Base-by-base conservation (phyloP, 768 basidiomycete species). In the Lactarius sp. region DNA sequence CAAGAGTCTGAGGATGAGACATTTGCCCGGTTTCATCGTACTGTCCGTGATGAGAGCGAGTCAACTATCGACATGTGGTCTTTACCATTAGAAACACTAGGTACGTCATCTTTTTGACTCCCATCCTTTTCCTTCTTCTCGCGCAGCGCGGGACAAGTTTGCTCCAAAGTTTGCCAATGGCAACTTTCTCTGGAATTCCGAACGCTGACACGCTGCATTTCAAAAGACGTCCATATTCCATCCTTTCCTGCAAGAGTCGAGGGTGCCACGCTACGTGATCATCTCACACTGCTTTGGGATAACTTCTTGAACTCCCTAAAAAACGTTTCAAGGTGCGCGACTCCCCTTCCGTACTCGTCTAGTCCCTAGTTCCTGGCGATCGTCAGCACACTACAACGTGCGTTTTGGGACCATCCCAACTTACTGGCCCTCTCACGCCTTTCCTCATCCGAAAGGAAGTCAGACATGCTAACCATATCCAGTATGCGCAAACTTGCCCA, bases 401-500 rank as follows among this genome's bases (percentile, higher is more conserved):
- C 52, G 39, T 52, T 27, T 34, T 31, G 31, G 52, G 31, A 16
- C 39, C 41, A 50, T 55, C 65, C 56, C 53, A 47, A 47, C 50
- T 55, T 39, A 18, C 16, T 41, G 47, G 47, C 55, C 46, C 52
- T 41, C 10, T 2, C 34, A 7, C 37, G 10, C 46, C 31, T n/a
- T 55, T 41, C 46, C 41, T 54, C 36, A 47, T 42, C 53, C 37
- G 10, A 42, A 56, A 33, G 27, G 8, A 46, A 18, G 12, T 44
- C n/a, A 31, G 49, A 51, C 34, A 31, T 42, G 36, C 64, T 65
- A 65, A 65, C 64, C 36, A 52, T 22, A 44, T 57, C 18, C 49
- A 68, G 67, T 50, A 68, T 68, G 68, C 61, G 61, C 52, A 53
- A 52, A 56, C 51, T 68, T 31, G 62, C 66, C 2, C 55, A 61